Percentiles rank a stretch among this genome's conserved stretches.
Evolutionary conservation across 331 rosid genomes (phyloP).

Genomic region (Pyrus hybrid): DNA sequence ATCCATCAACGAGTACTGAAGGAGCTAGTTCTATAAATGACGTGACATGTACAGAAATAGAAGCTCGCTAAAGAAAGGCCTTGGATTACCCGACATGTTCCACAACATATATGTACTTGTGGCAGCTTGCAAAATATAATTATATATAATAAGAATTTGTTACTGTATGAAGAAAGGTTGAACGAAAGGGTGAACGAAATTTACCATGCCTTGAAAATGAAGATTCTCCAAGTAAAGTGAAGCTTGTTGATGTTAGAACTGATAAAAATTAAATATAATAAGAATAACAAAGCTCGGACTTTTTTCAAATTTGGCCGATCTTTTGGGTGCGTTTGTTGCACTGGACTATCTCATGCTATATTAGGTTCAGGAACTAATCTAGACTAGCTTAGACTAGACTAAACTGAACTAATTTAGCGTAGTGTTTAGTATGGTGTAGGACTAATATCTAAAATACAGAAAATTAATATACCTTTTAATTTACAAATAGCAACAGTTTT

Average conservation of each 20-base stretch:
- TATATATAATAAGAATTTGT: no score
- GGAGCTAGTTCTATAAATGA: slow-evolving; percentile 14
- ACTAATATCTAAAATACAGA: no score
- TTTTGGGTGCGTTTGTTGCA: no score
- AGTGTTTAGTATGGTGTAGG: no score
- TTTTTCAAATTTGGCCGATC: no score
- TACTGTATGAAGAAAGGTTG: background rate
- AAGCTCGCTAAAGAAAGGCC: slow-evolving; percentile 3
- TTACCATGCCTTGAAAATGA: background rate
- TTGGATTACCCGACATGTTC: background rate
- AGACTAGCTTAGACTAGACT: no score
- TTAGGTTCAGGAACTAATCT: no score
- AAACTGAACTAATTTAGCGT: no score
- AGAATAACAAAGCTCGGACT: no score
- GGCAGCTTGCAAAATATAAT: background rate
- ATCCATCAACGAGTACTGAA: slow-evolving; percentile 10
- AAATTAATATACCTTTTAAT: background rate
- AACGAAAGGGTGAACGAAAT: background rate
- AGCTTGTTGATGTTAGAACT: background rate
- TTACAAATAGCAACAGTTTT: background rate
- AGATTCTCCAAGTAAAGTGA: background rate
- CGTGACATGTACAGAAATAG: slow-evolving; percentile 8
- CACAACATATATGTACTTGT: background rate
- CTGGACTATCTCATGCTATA: no score
- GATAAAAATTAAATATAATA: no score